phyloP scores from a whole-genome alignment of 257 asterid species.

The Solanum chilense region DNA sequence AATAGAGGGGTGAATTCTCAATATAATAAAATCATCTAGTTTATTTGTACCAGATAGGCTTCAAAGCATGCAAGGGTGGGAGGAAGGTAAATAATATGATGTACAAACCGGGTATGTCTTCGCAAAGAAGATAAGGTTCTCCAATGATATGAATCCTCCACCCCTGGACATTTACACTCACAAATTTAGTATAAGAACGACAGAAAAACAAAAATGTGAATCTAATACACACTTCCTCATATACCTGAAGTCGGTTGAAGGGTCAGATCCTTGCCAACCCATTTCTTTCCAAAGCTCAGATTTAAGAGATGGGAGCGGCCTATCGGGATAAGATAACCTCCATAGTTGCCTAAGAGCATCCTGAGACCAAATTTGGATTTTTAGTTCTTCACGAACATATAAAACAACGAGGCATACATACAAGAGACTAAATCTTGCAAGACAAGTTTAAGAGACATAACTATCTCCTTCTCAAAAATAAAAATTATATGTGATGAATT shows the following conservation, averaged over 20 bases:
- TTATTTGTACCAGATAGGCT: background rate
- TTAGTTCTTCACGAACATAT: background rate
- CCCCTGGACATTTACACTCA: constrained; percentile 45
- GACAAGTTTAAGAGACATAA: background rate
- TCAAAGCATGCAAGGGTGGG: background rate
- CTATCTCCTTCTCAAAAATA: background rate
- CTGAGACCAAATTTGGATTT: constrained; percentile 18
- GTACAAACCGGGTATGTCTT: constrained; percentile 73
- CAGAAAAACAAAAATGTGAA: background rate
- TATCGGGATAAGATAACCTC: constrained; percentile 82
- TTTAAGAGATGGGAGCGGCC: constrained; percentile 72
- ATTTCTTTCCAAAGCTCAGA: constrained; percentile 96
- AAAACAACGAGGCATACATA: background rate
- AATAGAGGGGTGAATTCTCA: background rate
- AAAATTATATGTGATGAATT: background rate
- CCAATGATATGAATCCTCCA: constrained; percentile 94
- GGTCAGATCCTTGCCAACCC: constrained; percentile 99
- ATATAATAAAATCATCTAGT: background rate
- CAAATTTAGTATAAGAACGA: constrained; percentile 5
- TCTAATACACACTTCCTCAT: background rate
- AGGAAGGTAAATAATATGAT: background rate
- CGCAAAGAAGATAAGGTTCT: constrained; percentile 86
- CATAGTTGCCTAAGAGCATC: constrained; percentile 85
- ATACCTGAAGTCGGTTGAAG: constrained; percentile 97
- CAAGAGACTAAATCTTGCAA: background rate